phyloP scores from a whole-genome alignment of 495 filamentous ascomycete genomes.

The Neurospora sp. region DNA sequence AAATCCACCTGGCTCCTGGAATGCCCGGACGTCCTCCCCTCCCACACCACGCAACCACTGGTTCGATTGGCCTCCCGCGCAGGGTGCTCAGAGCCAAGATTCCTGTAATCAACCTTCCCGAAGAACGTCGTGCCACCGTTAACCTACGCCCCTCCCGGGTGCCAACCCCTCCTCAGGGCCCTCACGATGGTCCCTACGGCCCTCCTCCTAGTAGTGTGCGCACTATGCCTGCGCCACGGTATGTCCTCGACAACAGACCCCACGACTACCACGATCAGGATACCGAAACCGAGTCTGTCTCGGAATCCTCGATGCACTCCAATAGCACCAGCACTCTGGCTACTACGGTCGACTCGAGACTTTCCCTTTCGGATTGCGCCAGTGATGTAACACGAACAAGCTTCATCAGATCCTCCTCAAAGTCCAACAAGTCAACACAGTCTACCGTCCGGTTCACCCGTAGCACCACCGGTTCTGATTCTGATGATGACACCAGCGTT shows the following conservation, averaged over 20 bases:
- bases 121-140: slow-evolving; percentile 17
- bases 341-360: slow-evolving; percentile 22
- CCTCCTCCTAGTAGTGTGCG: slow-evolving; percentile 2
- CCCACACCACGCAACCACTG: neutral
- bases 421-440: slow-evolving; percentile 18
- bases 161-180: slow-evolving; percentile 4
- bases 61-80: slow-evolving; percentile 11
- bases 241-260: slow-evolving; percentile 9
- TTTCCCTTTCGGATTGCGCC: slow-evolving; percentile 17
- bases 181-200: neutral
- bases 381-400: slow-evolving; percentile 25
- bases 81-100: slow-evolving; percentile 27
- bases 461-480: slow-evolving; percentile 16
- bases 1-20: neutral
- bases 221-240: slow-evolving; percentile 11
- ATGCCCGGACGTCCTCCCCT: neutral
- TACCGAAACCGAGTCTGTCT: slow-evolving; percentile 33
- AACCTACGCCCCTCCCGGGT: slow-evolving; percentile 19
- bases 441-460: slow-evolving; percentile 24
- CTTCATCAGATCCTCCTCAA: slow-evolving; percentile 17
- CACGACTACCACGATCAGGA: slow-evolving; percentile 14
- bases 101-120: slow-evolving; percentile 10
- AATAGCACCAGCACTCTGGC: slow-evolving; percentile 35
- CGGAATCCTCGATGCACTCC: slow-evolving; percentile 33
- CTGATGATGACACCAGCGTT: slow-evolving; percentile 12